Evolutionary conservation across 805 yeast genomes (phyloP).

Genomic region (Isabelozyma pseudorhagii): DNA sequence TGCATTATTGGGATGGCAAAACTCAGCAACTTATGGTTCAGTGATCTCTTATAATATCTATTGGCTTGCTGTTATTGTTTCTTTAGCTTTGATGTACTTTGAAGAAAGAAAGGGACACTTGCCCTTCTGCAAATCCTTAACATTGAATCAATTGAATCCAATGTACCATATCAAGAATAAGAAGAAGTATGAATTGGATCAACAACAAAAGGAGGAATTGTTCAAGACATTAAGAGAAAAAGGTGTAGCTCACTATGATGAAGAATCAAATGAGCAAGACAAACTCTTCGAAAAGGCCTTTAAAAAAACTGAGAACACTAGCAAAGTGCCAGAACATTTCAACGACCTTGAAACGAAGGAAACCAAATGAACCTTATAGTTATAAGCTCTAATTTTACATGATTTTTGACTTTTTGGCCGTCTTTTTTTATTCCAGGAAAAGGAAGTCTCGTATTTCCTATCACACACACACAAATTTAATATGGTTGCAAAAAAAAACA

Average conservation of each 20-base stretch:
- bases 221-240: conserved; percentile 26
- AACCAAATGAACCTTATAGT: too few species aligned
- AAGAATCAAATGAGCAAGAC: conserved; percentile 7
- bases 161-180: conserved; percentile 67
- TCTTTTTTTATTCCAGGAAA: not conserved
- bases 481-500: not conserved
- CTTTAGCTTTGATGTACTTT: conserved; percentile 61
- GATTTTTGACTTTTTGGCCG: too few species aligned
- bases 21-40: conserved; percentile 91
- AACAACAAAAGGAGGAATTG: conserved; percentile 32
- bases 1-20: conserved; percentile 95
- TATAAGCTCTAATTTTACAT: too few species aligned
- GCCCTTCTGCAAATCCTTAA: conserved; percentile 57
- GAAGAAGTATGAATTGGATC: conserved; percentile 45
- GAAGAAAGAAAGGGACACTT: conserved; percentile 84
- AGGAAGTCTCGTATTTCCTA: not conserved
- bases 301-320: not conserved
- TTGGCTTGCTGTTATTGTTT: conserved; percentile 68
- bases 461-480: not conserved
- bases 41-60: conserved; percentile 84
- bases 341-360: not conserved
- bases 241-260: conserved; percentile 14
- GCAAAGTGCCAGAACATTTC: not conserved
- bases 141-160: conserved; percentile 56
- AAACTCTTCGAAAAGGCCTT: not conserved